Conservation (phyloP, 805 yeast genomes). For the Soucietia sequanensis region DNA sequence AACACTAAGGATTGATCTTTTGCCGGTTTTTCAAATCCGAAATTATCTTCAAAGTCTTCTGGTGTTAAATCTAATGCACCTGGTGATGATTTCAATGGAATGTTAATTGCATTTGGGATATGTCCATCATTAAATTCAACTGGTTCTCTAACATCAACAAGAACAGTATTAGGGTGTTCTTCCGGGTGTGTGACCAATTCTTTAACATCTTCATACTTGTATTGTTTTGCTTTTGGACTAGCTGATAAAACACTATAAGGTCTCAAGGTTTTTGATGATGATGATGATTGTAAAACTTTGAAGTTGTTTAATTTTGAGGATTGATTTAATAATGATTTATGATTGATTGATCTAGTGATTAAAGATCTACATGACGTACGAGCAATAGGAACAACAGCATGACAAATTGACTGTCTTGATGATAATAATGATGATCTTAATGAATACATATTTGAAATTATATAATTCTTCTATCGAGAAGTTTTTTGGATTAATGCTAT, state of each 20-base stretch:
- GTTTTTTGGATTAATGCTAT: too few relatives aligned
- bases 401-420: too few relatives aligned
- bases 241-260: slow-evolving; percentile 38
- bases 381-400: too few relatives aligned
- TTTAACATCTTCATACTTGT: slow-evolving; percentile 53
- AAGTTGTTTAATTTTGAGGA: too few relatives aligned
- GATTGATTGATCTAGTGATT: too few relatives aligned
- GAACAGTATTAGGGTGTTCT: slow-evolving; percentile 42
- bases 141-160: slow-evolving; percentile 94
- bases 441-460: too few relatives aligned
- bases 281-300: neutral
- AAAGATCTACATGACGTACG: too few relatives aligned
- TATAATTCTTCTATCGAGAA: too few relatives aligned
- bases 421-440: too few relatives aligned
- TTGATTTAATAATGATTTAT: too few relatives aligned
- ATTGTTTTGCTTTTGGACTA: slow-evolving; percentile 45
- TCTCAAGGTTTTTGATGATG: slow-evolving; percentile 9
- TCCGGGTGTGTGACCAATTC: slow-evolving; percentile 43
- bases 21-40: slow-evolving; percentile 80
- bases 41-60: slow-evolving; percentile 77
- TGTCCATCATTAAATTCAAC: slow-evolving; percentile 69
- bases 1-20: slow-evolving; percentile 73
- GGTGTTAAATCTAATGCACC: slow-evolving; percentile 81
- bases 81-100: slow-evolving; percentile 88
- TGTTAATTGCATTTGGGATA: slow-evolving; percentile 81